These are phyloP conservation scores for Chlorencoelia australis DNA, from an alignment of 2,329 filamentous ascomycete genomes.

Conservation along the genomic window DNA sequence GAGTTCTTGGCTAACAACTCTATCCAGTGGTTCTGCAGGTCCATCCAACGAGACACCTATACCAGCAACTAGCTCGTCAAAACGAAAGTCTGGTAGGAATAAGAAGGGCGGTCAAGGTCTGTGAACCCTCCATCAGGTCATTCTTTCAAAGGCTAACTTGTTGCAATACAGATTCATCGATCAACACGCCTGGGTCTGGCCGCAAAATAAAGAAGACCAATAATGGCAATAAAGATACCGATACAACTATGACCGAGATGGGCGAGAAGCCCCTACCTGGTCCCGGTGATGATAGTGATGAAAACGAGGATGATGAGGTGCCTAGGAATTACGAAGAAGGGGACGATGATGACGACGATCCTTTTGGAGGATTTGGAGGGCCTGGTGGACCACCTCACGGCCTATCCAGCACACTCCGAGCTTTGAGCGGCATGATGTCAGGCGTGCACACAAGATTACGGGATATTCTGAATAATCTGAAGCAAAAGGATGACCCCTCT, in stretches of 20 bases:
- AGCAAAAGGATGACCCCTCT: slow-evolving; percentile 75
- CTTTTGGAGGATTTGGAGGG: slow-evolving; percentile 58
- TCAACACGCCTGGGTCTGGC: slow-evolving; percentile 20
- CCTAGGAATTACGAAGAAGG: slow-evolving; percentile 39
- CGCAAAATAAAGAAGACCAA: slow-evolving; percentile 41
- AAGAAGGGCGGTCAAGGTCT: slow-evolving; percentile 53
- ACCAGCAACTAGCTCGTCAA: slow-evolving; percentile 51
- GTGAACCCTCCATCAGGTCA: slow-evolving; percentile 24
- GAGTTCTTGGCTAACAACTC: slow-evolving; percentile 19
- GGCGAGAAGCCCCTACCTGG: slow-evolving; percentile 19
- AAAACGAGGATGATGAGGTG: slow-evolving; percentile 54
- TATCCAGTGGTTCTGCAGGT: slow-evolving; percentile 48
- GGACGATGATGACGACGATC: slow-evolving; percentile 49
- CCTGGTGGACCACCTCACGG: slow-evolving; percentile 51
- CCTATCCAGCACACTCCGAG: slow-evolving; percentile 72
- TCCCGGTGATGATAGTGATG: slow-evolving; percentile 34
- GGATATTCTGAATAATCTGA: slow-evolving; percentile 65
- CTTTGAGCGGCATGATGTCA: slow-evolving; percentile 85
- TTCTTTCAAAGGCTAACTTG: slow-evolving; percentile 21
- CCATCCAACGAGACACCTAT: slow-evolving; percentile 47
- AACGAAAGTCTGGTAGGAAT: slow-evolving; percentile 61
- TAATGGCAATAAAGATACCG: slow-evolving; percentile 51
- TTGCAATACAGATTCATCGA: slow-evolving; percentile 27
- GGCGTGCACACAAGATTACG: slow-evolving; percentile 71
- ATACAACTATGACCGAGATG: slow-evolving; percentile 53